Evolutionary conservation across 306 rosid species (phyloP).

Genomic region (Notholithocarpus densiflorus): DNA sequence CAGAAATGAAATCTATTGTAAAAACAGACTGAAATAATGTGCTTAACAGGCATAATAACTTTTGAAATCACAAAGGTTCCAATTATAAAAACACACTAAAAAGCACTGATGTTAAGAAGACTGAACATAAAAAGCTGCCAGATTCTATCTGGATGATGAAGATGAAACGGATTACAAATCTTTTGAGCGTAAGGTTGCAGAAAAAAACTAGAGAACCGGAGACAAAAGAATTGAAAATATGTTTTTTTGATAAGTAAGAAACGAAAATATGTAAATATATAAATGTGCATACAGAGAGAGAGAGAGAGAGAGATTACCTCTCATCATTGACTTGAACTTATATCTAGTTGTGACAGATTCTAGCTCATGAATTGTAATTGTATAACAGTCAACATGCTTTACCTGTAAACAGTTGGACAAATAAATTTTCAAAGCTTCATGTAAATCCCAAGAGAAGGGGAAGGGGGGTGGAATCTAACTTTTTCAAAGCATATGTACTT

Average conservation of each 20-base stretch:
- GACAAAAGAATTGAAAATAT: background rate
- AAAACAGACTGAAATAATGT: background rate
- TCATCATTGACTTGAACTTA: conserved; percentile 95
- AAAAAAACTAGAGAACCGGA: background rate
- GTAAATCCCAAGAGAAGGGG: background rate
- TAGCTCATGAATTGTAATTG: conserved; percentile 63
- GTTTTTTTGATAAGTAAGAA: background rate
- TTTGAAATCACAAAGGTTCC: background rate
- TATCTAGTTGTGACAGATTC: conserved; percentile 68
- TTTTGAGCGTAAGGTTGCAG: background rate
- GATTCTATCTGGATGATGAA: background rate
- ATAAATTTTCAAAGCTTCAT: background rate
- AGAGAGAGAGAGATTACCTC: conserved; percentile 55
- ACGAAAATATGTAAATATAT: background rate
- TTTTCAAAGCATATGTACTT: background rate
- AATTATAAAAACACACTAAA: background rate
- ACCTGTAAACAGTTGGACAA: conserved; percentile 44
- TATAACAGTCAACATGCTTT: conserved; percentile 75
- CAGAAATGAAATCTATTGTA: background rate
- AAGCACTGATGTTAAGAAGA: background rate
- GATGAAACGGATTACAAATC: background rate
- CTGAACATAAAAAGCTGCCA: background rate
- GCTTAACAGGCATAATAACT: background rate
- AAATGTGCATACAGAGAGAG: background rate
- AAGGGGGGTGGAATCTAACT: too few species aligned